phyloP scores from a whole-genome alignment of 2,329 filamentous ascomycete species.

The Colletotrichum falcatum region DNA sequence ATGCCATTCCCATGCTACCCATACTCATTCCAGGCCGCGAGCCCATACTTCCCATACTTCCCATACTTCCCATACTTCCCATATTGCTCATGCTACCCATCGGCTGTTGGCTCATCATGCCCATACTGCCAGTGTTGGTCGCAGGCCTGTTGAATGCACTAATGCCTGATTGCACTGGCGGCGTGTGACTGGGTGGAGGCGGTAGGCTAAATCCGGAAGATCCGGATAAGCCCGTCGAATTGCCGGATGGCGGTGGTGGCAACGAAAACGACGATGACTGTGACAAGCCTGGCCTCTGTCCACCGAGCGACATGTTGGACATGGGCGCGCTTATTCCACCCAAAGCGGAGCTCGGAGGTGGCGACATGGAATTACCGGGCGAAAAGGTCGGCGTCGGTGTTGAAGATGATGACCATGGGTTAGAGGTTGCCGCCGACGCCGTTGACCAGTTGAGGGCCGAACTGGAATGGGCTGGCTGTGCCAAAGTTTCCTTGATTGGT shows the following conservation, averaged over 20 bases:
- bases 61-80: slow-evolving; percentile 42
- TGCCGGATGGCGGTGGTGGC: slow-evolving; percentile 63
- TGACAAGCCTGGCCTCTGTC: slow-evolving; percentile 53
- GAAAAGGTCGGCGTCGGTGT: slow-evolving; percentile 40
- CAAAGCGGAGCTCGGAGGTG: slow-evolving; percentile 49
- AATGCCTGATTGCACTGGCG: slow-evolving; percentile 44
- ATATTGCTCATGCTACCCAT: too few species aligned
- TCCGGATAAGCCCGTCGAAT: slow-evolving; percentile 43
- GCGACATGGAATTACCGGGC: slow-evolving; percentile 31
- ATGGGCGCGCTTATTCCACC: slow-evolving; percentile 58
- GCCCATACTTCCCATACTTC: slow-evolving; percentile 40
- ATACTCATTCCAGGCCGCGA: slow-evolving; percentile 38
- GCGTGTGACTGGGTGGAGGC: slow-evolving; percentile 55
- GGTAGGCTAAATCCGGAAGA: slow-evolving; percentile 61
- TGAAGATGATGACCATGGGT: slow-evolving; percentile 61
- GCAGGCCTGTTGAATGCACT: slow-evolving; percentile 40
- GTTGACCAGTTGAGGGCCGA: slow-evolving; percentile 66
- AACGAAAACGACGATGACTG: slow-evolving; percentile 67
- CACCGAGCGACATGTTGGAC: slow-evolving; percentile 61
- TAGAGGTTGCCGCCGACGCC: slow-evolving; percentile 54
- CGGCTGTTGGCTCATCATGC: slow-evolving; percentile 35
- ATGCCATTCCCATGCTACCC: slow-evolving; percentile 45
- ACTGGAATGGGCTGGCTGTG: slow-evolving; percentile 43
- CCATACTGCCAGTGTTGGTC: slow-evolving; percentile 32
- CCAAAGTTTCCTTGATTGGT: slow-evolving; percentile 49